Evolutionary conservation across 2,329 filamentous ascomycete genomes (phyloP).

Genomic region (Cercospora zeae-maydis): DNA sequence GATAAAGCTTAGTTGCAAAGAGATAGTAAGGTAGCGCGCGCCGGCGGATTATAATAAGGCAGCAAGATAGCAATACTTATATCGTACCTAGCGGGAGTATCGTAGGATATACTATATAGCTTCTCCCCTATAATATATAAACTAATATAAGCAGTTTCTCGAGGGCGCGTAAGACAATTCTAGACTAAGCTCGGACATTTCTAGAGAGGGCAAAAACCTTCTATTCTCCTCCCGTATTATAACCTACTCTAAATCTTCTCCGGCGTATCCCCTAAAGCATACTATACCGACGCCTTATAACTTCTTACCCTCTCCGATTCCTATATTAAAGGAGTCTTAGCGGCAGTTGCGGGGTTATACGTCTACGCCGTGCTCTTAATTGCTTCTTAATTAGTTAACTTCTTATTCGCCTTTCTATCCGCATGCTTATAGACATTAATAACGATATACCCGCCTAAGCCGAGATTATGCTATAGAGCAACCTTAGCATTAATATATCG

Average conservation of each 20-base stretch:
- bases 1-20: too few species aligned
- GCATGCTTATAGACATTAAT: constrained; percentile 84
- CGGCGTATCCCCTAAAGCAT: constrained; percentile 73
- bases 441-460: constrained; percentile 84
- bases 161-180: too few species aligned
- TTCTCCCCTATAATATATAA: too few species aligned
- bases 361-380: constrained; percentile 66
- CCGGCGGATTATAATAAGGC: too few species aligned
- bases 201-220: too few species aligned
- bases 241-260: constrained; percentile 71
- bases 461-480: constrained; percentile 88
- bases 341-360: constrained; percentile 88
- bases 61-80: too few species aligned
- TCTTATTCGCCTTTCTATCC: constrained; percentile 64
- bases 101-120: too few species aligned
- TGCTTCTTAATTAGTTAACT: constrained; percentile 61
- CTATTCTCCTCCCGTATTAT: too few species aligned
- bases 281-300: constrained; percentile 63
- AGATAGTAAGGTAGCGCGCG: too few species aligned
- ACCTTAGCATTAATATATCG: constrained; percentile 63
- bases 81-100: too few species aligned
- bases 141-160: too few species aligned
- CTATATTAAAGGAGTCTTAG: constrained; percentile 77
- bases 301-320: constrained; percentile 68
- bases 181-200: too few species aligned